A percentile compares a stretch with the other conserved stretches of the same genome.
Evolutionary conservation across 1,139 yeast genomes (phyloP).

Genomic region (Debaryomyces fabryi): DNA sequence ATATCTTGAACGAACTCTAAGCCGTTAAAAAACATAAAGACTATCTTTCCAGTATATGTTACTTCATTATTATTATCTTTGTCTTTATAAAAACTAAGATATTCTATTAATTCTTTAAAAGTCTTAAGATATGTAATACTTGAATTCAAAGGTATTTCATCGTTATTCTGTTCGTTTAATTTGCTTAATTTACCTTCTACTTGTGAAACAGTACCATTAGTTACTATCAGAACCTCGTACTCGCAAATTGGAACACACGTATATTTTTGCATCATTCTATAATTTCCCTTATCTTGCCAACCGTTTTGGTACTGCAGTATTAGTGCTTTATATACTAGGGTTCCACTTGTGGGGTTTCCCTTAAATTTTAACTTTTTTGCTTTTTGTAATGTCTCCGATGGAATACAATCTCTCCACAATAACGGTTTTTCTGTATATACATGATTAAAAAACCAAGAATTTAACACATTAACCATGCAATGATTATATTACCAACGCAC

Average conservation of each 20-base stretch:
- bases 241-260: conserved; percentile 38
- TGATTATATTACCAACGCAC: background rate
- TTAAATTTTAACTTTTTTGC: background rate
- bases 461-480: background rate
- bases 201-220: conserved; percentile 39
- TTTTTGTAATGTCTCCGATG: background rate
- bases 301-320: background rate
- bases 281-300: background rate
- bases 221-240: conserved; percentile 38
- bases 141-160: conserved; percentile 31
- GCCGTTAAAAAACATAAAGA: conserved; percentile 47
- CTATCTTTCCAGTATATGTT: conserved; percentile 32
- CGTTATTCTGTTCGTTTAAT: conserved; percentile 26
- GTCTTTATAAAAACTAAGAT: conserved; percentile 15
- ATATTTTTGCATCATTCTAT: conserved; percentile 38
- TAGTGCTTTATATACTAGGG: background rate
- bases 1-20: conserved; percentile 36
- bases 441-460: background rate
- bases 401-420: conserved; percentile 1
- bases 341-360: background rate
- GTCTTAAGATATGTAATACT: conserved; percentile 30
- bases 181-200: conserved; percentile 32
- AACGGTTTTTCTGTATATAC: conserved; percentile 1
- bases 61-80: conserved; percentile 8
- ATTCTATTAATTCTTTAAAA: conserved; percentile 28